These are phyloP conservation scores for Picea glauca DNA, from an alignment of 75 land plant species.

Conservation along the genomic window DNA sequence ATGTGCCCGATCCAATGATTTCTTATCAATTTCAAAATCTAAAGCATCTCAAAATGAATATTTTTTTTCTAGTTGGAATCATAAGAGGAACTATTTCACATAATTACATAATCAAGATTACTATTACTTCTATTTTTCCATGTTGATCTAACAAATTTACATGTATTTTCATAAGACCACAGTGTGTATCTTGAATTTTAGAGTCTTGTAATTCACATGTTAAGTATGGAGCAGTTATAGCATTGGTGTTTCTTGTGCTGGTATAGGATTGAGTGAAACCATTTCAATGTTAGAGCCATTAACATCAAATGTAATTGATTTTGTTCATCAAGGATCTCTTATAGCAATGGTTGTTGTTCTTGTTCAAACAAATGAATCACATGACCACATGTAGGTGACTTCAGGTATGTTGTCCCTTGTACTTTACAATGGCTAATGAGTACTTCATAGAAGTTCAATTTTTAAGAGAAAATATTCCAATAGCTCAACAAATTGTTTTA, in stretches of 20 bases:
- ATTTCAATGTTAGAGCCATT: conserved; percentile 44
- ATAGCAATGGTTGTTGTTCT: conserved; percentile 54
- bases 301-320: conserved; percentile 48
- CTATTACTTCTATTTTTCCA: neutral
- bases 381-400: conserved; percentile 29
- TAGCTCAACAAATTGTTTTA: too few species aligned
- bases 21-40: too few species aligned
- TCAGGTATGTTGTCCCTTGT: conserved; percentile 9
- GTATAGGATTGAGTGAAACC: conserved; percentile 42
- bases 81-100: too few species aligned
- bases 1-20: neutral
- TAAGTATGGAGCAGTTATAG: conserved; percentile 44
- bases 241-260: conserved; percentile 53
- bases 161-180: conserved; percentile 25
- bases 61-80: too few species aligned
- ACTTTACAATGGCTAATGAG: too few species aligned
- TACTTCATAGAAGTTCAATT: too few species aligned
- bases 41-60: too few species aligned
- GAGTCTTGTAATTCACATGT: conserved; percentile 53
- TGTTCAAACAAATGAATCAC: conserved; percentile 39
- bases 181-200: conserved; percentile 37
- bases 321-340: conserved; percentile 48
- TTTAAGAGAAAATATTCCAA: too few species aligned
- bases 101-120: too few species aligned
- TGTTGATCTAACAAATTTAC: neutral